phyloP scores from a whole-genome alignment of 139 green algal species.

The Chlamydomonas incerta region DNA sequence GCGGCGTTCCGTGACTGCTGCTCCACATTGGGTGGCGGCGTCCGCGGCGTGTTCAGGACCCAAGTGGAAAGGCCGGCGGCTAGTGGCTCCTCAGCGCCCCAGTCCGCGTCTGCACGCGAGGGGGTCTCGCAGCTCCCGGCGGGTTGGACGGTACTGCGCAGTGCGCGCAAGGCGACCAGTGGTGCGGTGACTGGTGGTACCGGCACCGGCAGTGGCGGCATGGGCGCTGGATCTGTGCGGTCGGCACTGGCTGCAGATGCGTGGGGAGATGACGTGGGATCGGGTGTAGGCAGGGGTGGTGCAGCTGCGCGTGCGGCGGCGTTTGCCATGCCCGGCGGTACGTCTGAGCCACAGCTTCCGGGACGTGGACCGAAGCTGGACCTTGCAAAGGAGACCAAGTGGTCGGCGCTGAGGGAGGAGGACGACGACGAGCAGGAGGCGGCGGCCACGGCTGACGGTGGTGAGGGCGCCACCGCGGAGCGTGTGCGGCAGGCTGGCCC shows the following conservation, averaged over 20 bases:
- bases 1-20: constrained; percentile 41
- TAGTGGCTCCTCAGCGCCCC: constrained; percentile 1
- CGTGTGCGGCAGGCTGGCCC: too few species aligned
- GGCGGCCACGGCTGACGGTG: too few species aligned
- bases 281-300: too few species aligned
- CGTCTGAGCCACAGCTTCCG: neutral
- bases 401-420: neutral
- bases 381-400: neutral
- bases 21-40: constrained; percentile 59
- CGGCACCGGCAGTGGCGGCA: too few species aligned
- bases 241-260: constrained; percentile 6
- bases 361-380: constrained; percentile 1
- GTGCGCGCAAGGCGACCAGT: neutral
- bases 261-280: neutral
- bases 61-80: neutral
- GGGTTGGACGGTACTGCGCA: constrained; percentile 17
- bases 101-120: neutral
- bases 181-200: neutral
- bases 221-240: neutral
- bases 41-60: constrained; percentile 63
- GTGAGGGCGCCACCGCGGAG: too few species aligned
- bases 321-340: neutral
- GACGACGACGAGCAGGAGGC: neutral
- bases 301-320: neutral
- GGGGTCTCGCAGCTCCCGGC: neutral